Base-by-base conservation (phyloP, 495 filamentous ascomycete genomes). In the Aspergillus wentii region DNA sequence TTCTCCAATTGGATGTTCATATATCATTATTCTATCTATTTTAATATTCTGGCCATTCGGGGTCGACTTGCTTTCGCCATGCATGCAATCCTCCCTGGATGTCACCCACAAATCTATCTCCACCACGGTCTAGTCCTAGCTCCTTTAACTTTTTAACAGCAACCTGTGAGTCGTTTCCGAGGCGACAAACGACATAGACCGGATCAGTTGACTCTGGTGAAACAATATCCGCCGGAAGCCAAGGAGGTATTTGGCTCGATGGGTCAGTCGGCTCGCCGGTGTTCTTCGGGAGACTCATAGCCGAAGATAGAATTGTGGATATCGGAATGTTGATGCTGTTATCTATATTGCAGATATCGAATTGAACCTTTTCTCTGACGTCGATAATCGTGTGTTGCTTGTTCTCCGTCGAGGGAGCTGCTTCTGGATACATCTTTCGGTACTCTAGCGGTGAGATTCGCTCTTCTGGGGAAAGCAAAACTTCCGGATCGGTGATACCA, bases 161-260 rank as follows among this genome's bases (percentile, higher is more conserved):
- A 34, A 88, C 57, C 54, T 95, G 92, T 1, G 87, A 94, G 54
- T 98, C 92, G 47, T 95, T 87, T 2, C 92, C 92, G 2, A 83
- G 72, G 13, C 88, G 76, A 51, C 92, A 98, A 0, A 98, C 71
- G 2, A 94, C 79, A 51, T 86, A 85, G 8, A 96, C 66, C 0
- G 72, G 69, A 32, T 60, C 48, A 4, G 33, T 51, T 5, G 54
- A 52, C 3, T 62, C 48, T 1, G 43, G 17, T 0, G 44, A 36
- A 13, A 39, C 40, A 15, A 64, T 21, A 18, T 57, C 49, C 11
- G 51, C 37, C 0, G 73, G 69, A 5, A 79, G 35, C 70, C 72
- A 78, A n/a, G 61, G 42, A 3, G 64, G 65, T 1, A 60, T 5
- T 35, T 41, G 30, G 13, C 31, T 29, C 23, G 9, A 29, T 10